Conservation (phyloP, 1,139 yeast species). For the Wickerhamomyces sp. region DNA sequence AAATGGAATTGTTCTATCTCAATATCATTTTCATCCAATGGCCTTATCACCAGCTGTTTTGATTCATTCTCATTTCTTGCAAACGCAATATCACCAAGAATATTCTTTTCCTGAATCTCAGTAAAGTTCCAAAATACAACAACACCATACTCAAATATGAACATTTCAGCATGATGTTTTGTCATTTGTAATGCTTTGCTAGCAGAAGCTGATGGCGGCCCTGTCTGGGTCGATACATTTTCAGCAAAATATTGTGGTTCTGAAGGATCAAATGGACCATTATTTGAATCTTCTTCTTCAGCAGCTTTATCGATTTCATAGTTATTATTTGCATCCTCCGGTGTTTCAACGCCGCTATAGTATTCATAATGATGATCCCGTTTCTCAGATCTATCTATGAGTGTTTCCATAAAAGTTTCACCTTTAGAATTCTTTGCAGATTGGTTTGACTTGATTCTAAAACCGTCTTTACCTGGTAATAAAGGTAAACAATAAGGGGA, state of each 20-base stretch:
- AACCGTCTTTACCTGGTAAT: constrained; percentile 83
- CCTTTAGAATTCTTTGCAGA: constrained; percentile 58
- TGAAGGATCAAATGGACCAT: constrained; percentile 51
- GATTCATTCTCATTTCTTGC: constrained; percentile 43
- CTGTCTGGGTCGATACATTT: constrained; percentile 18
- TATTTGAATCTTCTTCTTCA: constrained; percentile 26
- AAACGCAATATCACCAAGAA: constrained; percentile 87
- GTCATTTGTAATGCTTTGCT: constrained; percentile 41
- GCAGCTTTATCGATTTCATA: constrained; percentile 31
- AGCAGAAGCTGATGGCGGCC: constrained; percentile 9
- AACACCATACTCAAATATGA: constrained; percentile 86
- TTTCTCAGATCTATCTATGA: constrained; percentile 77
- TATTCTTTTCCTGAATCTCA: constrained; percentile 87
- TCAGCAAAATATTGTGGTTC: constrained; percentile 62
- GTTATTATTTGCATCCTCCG: constrained; percentile 59
- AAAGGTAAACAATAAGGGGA: constrained; percentile 88
- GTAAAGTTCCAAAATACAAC: constrained; percentile 97
- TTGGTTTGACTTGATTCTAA: constrained; percentile 75
- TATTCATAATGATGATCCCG: constrained; percentile 90
- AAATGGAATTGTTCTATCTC: constrained; percentile 95
- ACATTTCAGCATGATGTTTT: constrained; percentile 84
- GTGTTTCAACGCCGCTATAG: constrained; percentile 75
- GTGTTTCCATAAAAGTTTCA: constrained; percentile 63
- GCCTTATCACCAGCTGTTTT: constrained; percentile 54
- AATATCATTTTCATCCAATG: constrained; percentile 83